These are phyloP conservation scores for Aphanoascus verrucosus DNA, from an alignment of 2,329 filamentous ascomycete species.

Conservation along the genomic window DNA sequence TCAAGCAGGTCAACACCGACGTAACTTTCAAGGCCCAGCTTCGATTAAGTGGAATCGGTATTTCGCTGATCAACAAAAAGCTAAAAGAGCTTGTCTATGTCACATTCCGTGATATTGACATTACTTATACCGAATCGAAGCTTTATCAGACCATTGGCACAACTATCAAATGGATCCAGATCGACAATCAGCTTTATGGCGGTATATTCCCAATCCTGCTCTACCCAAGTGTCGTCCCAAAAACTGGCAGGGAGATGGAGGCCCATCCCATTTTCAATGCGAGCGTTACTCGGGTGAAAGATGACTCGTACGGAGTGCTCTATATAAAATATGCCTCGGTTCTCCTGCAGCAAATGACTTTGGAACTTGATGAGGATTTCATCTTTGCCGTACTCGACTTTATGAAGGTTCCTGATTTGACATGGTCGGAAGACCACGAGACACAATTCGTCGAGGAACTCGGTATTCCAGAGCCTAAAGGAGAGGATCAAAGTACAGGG, in stretches of 20 bases:
- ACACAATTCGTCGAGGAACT: conserved; percentile 78
- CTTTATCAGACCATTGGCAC: conserved; percentile 85
- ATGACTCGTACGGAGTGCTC: conserved; percentile 92
- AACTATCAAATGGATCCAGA: conserved; percentile 96
- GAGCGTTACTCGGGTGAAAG: conserved; percentile 88
- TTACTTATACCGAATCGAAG: conserved; percentile 87
- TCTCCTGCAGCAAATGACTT: conserved; percentile 91
- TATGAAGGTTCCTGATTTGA: conserved; percentile 79
- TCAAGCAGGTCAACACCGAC: conserved; percentile 81
- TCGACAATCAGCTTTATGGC: conserved; percentile 96
- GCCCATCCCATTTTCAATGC: conserved; percentile 88
- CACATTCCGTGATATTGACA: conserved; percentile 79
- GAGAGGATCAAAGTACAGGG: conserved; percentile 75
- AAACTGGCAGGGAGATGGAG: conserved; percentile 92
- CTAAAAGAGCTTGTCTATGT: conserved; percentile 86
- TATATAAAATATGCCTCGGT: conserved; percentile 98
- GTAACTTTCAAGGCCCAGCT: conserved; percentile 84
- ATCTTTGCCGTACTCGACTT: conserved; percentile 94
- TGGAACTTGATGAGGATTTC: conserved; percentile 96
- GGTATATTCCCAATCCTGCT: conserved; percentile 96
- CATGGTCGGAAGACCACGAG: conserved; percentile 73
- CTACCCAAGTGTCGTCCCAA: conserved; percentile 94
- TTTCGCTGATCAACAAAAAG: conserved; percentile 88
- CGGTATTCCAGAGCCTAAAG: conserved; percentile 82
- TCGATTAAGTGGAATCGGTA: conserved; percentile 76